A percentile compares a stretch with the other conserved stretches of the same genome.
Conservation (phyloP, 495 filamentous ascomycete genomes). For the Podospora anserina region DNA sequence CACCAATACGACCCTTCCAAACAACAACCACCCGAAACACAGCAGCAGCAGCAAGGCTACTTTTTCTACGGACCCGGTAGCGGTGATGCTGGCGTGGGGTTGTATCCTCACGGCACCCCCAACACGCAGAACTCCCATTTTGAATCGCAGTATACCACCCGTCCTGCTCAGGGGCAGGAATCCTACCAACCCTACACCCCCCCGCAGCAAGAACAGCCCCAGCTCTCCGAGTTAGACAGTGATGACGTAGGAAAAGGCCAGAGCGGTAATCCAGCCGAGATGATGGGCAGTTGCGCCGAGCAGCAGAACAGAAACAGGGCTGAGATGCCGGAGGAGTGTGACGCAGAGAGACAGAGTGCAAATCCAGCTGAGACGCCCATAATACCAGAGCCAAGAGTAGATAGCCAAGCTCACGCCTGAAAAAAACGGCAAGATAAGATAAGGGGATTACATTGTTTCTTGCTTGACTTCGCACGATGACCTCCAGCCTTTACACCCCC, state of each 20-base stretch:
- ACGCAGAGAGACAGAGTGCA: background rate
- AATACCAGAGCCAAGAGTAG: too few species aligned
- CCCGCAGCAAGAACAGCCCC: background rate
- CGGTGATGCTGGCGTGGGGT: background rate
- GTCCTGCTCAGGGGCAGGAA: background rate
- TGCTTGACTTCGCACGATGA: too few species aligned
- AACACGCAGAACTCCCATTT: background rate
- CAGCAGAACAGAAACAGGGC: background rate
- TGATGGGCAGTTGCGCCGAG: too few species aligned
- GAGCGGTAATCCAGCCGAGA: slow-evolving; percentile 17
- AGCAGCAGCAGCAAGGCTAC: slow-evolving; percentile 5
- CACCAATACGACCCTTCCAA: slow-evolving; percentile 23
- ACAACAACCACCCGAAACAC: slow-evolving; percentile 5
- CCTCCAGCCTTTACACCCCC: background rate
- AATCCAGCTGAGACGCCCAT: too few species aligned
- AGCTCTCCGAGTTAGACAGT: slow-evolving; percentile 21
- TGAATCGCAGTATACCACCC: background rate
- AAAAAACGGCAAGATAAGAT: too few species aligned
- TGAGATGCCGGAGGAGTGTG: slow-evolving; percentile 17
- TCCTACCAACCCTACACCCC: background rate
- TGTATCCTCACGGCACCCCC: background rate
- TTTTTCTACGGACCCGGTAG: background rate
- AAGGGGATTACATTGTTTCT: too few species aligned
- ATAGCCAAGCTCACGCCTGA: too few species aligned
- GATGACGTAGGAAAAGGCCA: slow-evolving; percentile 3